Evolutionary conservation across 2,329 filamentous ascomycete genomes (phyloP).

Genomic region (Ilyonectria sp.): DNA sequence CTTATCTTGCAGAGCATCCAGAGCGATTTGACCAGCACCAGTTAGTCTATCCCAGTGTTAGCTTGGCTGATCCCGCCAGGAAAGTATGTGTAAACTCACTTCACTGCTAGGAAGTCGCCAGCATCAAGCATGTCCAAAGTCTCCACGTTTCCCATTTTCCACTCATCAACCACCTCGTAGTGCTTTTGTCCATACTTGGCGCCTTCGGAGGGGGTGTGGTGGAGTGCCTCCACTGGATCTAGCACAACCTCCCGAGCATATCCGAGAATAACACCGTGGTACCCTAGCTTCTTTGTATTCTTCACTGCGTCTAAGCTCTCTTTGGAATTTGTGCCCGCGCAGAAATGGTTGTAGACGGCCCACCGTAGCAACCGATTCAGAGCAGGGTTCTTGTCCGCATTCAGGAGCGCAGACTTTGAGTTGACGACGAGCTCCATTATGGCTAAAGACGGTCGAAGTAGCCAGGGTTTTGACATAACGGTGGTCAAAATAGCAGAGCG

Average conservation of each 20-base stretch:
- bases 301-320: conserved; percentile 63
- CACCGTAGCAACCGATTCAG: conserved; percentile 61
- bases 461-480: conserved; percentile 45
- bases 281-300: conserved; percentile 64
- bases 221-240: conserved; percentile 47
- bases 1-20: conserved; percentile 54
- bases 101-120: conserved; percentile 73
- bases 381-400: conserved; percentile 58
- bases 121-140: conserved; percentile 65
- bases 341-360: conserved; percentile 70
- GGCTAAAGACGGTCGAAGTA: conserved; percentile 45
- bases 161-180: conserved; percentile 55
- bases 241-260: conserved; percentile 66
- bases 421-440: conserved; percentile 43
- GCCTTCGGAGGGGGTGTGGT: not conserved
- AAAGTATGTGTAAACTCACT: conserved; percentile 54
- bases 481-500: conserved; percentile 48
- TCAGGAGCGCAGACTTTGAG: conserved; percentile 54
- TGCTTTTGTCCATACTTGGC: conserved; percentile 32
- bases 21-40: conserved; percentile 58
- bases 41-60: conserved; percentile 52
- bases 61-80: rapidly evolving
- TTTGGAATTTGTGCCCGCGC: conserved; percentile 64
- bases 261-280: conserved; percentile 66
- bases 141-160: conserved; percentile 67